phyloP scores from a whole-genome alignment of 106 monocot species.

The Acanthochlamys bracteata region DNA sequence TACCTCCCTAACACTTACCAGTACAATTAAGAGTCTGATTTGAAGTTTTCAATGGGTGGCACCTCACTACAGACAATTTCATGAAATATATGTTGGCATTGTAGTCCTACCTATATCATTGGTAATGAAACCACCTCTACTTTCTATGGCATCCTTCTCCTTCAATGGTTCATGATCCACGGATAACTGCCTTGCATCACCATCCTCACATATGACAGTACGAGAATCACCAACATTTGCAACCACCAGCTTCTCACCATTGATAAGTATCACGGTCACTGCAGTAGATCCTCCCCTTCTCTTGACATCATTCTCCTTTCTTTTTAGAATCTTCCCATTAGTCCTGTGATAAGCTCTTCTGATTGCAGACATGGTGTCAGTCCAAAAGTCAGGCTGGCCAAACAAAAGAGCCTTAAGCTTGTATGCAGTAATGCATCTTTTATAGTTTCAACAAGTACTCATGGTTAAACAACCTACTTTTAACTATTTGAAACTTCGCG shows the following conservation, averaged over 20 bases:
- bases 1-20: background rate
- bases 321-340: slow-evolving; percentile 13
- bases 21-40: background rate
- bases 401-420: background rate
- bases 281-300: slow-evolving; percentile 20
- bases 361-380: slow-evolving; percentile 11
- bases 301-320: background rate
- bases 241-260: slow-evolving; percentile 15
- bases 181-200: slow-evolving; percentile 6
- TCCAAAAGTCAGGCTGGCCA: slow-evolving; percentile 8
- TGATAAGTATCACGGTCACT: slow-evolving; percentile 1
- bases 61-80: background rate
- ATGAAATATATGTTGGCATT: background rate
- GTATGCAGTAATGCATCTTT: background rate
- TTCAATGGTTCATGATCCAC: slow-evolving; percentile 22
- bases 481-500: background rate
- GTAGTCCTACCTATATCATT: background rate
- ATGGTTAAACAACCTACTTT: background rate
- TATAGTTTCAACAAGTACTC: background rate
- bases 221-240: slow-evolving; percentile 16
- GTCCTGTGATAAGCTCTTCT: slow-evolving; percentile 12
- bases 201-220: slow-evolving; percentile 17
- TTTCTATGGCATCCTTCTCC: slow-evolving; percentile 10
- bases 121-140: background rate
- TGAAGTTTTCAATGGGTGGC: too few relatives aligned